A percentile compares a stretch with the other conserved stretches of the same genome.
Evolutionary conservation across 306 rosid genomes (phyloP).

Genomic region (Vicia faba): DNA sequence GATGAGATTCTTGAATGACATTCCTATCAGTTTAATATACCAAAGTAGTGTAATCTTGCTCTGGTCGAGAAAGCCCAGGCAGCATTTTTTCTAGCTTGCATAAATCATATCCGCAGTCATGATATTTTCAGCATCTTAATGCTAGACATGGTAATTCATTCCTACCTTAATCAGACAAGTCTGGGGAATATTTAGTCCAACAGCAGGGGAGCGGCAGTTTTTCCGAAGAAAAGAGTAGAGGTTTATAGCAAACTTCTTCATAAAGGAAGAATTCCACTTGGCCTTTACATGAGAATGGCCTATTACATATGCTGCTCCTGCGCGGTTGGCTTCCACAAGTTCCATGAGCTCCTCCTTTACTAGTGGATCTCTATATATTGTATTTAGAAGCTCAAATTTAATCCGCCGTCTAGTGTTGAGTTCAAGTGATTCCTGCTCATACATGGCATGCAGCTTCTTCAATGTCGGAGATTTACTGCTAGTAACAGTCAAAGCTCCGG

Average conservation of each 20-base stretch:
- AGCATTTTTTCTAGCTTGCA: slow-evolving; percentile 33
- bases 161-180: slow-evolving; percentile 88
- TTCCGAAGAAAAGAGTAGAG: slow-evolving; percentile 83
- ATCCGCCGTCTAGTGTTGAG: slow-evolving; percentile 52
- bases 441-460: slow-evolving; percentile 68
- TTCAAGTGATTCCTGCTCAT: slow-evolving; percentile 74
- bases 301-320: slow-evolving; percentile 78
- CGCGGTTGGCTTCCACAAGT: slow-evolving; percentile 81
- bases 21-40: slow-evolving; percentile 26
- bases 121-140: slow-evolving; percentile 28
- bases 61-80: slow-evolving; percentile 17
- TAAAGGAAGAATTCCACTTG: slow-evolving; percentile 63
- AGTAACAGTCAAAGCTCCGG: slow-evolving; percentile 52
- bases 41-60: slow-evolving; percentile 29
- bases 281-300: slow-evolving; percentile 82
- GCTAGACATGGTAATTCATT: slow-evolving; percentile 72
- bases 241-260: slow-evolving; percentile 66
- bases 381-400: slow-evolving; percentile 55
- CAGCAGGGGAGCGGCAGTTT: slow-evolving; percentile 83
- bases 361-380: slow-evolving; percentile 61
- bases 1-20: slow-evolving; percentile 27
- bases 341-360: slow-evolving; percentile 83
- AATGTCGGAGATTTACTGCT: slow-evolving; percentile 64
- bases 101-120: slow-evolving; percentile 29
- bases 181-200: slow-evolving; percentile 81